Base-by-base conservation (phyloP, 2,329 filamentous ascomycete species). In the Aspergillus clavatus region DNA sequence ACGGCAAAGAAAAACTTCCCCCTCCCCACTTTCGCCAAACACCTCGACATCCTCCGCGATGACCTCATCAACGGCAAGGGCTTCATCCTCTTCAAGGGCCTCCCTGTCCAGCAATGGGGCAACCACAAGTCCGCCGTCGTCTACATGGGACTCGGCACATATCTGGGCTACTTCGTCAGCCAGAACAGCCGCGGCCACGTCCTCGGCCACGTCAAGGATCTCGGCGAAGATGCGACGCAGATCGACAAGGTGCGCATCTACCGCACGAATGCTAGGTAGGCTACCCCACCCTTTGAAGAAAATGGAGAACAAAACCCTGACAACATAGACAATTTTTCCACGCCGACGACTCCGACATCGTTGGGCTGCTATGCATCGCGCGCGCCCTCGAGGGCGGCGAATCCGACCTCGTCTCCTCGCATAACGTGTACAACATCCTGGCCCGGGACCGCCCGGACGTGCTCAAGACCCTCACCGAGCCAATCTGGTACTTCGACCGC, bases 201-300 rank as follows among this genome's bases (percentile, higher is more conserved):
- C 7, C 79, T 95, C 1, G 89, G 89, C 6, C 89, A 95, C 65
- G 89, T 94, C 57, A 91, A 94, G 70, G 89, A 94, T 68, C 78
- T 93, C 3, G 87, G 87, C 37, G 89, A 90, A 55, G 88, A 94
- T 64, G 76, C 84, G 21, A 80, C 76, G 4, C 83, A 89, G 70
- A 94, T 89, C 58, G 86, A 94, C 71, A 85, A 83, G 57, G 88
- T 95, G 49, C 84, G 89, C 57, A 95, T 95, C 68, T 95, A 95
- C 73, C 80, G 89, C 52, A 95, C 89, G 2, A 87, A 89, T 52
- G 89, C 88, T 41, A 76, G 82, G 63, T 76, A 63, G 43, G 60
- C 52, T 27, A 16, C 27, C 4, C 10, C 5, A 27, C 33, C n/a
- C 29, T 23, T 12, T 14, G 31, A 40, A 35, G 6, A 3, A 6